Evolutionary conservation across 2,329 filamentous ascomycete genomes (phyloP), one percentile per base, ranked within the genome.

Genomic region (Cadophora sp.): DNA sequence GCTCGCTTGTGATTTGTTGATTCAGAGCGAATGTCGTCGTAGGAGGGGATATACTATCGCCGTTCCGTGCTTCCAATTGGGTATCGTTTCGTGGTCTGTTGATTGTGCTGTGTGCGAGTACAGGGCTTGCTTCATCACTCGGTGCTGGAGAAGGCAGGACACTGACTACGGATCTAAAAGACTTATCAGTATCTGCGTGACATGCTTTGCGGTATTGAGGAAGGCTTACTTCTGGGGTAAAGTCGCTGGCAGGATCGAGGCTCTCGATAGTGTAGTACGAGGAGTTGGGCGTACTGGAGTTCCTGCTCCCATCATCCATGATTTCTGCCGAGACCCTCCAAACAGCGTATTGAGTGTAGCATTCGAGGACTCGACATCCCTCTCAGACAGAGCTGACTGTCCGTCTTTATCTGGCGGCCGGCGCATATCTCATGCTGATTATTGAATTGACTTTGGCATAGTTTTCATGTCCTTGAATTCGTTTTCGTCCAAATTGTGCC

Each of bases 91-190:
- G 65, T 46, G 55, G 59, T 65, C 37, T 66, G 80, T 68, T 81
- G 76, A 75, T 73, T 69, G 72, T 76, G 61, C 66, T 73, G 77
- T 68, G 79, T 75, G 66, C 79, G 68, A 69, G 77, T 24, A 70
- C 77, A 27, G 85, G 85, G 73, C 85, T 87, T 19, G 82, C 80
- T 69, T 89, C 87, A 71, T 91, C 86, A 75, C 87, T 91, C 12
- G 86, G 84, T 14, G 88, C 84, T 37, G 89, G 88, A 16, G 90
- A 90, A 12, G 71, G 70, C 14, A 70, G 46, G 29, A 72, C 59
- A 26, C 64, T 50, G 12, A 56, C n/a, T 11, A 29, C 29, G 16
- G 59, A 68, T 64, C 69, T 72, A 26, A 59, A 34, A 62, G 29
- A 43, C 8, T n/a, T 40, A 67, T 72, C 50, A 72, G 68, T 51